Percentiles rank a stretch among this genome's conserved stretches.
Conservation (phyloP, 306 rosid genomes). For the apple (Malus domestica) region ASM211411v1 NC_041793.1:2933001-2933500, state of each 20-base stretch:
- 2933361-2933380: slow-evolving; percentile 75
- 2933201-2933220: background rate
- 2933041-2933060: background rate
- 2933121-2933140: background rate
- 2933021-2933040: background rate
- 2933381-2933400: slow-evolving; percentile 47
- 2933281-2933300: slow-evolving; percentile 70
- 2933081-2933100: background rate
- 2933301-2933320: slow-evolving; percentile 76
- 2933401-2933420: slow-evolving; percentile 67
- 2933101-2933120: background rate
- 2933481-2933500: slow-evolving; percentile 68
- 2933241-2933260: background rate
- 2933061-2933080: background rate
- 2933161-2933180: background rate
- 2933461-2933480: slow-evolving; percentile 59
- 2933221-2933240: background rate
- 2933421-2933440: slow-evolving; percentile 68
- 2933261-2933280: background rate
- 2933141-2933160: background rate
- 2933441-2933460: slow-evolving; percentile 64
- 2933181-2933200: background rate
- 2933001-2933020: slow-evolving; percentile 18
- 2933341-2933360: slow-evolving; percentile 53
- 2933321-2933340: slow-evolving; percentile 72